Percentiles rank a stretch among this genome's conserved stretches.
Evolutionary conservation across 1,139 yeast genomes (phyloP).

Genomic region (Candida anutae): DNA sequence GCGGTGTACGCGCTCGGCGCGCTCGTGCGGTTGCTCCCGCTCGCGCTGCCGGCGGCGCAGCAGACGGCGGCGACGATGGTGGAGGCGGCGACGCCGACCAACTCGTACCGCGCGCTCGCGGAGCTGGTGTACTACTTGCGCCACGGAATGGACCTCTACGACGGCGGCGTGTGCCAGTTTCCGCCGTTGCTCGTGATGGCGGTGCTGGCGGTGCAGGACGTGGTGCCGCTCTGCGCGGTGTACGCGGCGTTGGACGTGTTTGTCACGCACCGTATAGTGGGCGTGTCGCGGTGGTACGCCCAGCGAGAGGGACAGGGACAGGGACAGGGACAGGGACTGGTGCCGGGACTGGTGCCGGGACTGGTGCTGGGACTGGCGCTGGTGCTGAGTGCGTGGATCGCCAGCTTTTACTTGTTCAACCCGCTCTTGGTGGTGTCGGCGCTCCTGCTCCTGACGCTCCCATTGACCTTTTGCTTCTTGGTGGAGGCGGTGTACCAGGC

Average conservation of each 20-base stretch:
- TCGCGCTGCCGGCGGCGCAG: constrained; percentile 25
- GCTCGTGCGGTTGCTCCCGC: constrained; percentile 25
- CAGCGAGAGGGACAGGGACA: constrained; percentile 17
- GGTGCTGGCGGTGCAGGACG: constrained; percentile 30
- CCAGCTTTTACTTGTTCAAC: constrained; percentile 65
- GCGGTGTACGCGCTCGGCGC: constrained; percentile 25
- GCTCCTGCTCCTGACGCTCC: constrained; percentile 60
- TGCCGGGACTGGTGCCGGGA: too few relatives aligned
- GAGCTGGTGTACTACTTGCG: constrained; percentile 72
- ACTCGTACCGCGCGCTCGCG: constrained; percentile 56
- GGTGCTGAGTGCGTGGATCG: constrained; percentile 32
- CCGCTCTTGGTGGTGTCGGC: constrained; percentile 69
- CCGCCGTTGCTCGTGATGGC: constrained; percentile 61
- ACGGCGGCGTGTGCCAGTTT: constrained; percentile 84
- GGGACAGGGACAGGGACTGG: constrained; percentile 5
- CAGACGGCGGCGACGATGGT: constrained; percentile 31
- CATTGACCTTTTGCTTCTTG: constrained; percentile 53
- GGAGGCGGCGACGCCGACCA: constrained; percentile 73
- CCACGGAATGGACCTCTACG: constrained; percentile 61
- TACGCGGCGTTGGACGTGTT: constrained; percentile 22
- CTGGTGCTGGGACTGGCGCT: too few relatives aligned
- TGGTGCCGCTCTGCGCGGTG: constrained; percentile 11
- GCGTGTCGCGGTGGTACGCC: constrained; percentile 31
- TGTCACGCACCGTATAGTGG: constrained; percentile 35
- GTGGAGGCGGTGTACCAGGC: constrained; percentile 44